Conservation (phyloP, 148 eudicot genomes). For the Beta vulgaris region DNA sequence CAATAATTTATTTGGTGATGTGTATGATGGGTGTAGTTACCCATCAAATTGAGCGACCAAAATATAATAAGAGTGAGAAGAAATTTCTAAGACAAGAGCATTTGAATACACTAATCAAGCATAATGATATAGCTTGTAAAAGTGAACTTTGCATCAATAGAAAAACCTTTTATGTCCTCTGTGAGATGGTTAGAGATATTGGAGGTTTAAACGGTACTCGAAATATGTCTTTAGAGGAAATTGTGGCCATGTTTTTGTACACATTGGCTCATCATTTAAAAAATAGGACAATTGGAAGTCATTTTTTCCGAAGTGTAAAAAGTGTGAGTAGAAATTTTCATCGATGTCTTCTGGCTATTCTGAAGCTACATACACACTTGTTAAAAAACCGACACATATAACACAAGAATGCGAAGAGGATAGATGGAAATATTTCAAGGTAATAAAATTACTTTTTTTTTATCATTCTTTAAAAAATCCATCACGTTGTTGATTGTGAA, state of each 20-base stretch:
- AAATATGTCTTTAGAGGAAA: conserved; percentile 6
- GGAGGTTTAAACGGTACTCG: neutral
- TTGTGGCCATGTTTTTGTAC: conserved; percentile 5
- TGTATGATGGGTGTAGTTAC: too few relatives aligned
- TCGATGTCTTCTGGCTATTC: conserved; percentile 3
- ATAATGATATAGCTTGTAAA: neutral
- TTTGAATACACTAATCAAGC: too few relatives aligned
- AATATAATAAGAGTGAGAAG: too few relatives aligned
- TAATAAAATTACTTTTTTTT: neutral
- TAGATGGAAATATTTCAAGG: conserved; percentile 15
- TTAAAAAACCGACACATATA: conserved; percentile 11
- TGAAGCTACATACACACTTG: neutral
- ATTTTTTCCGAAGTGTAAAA: conserved; percentile 1
- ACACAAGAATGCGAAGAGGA: neutral
- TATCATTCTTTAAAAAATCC: neutral
- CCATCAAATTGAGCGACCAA: too few relatives aligned
- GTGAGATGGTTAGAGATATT: conserved; percentile 6
- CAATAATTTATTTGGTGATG: too few relatives aligned
- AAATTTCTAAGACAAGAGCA: too few relatives aligned
- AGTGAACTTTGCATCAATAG: neutral
- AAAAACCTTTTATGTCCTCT: neutral
- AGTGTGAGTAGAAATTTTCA: conserved; percentile 8
- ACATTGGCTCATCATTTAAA: conserved; percentile 1
- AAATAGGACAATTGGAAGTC: neutral
- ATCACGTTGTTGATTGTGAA: neutral